These are phyloP conservation scores for Pyrus bretschneideri DNA, from an alignment of 306 rosid genomes.

Conservation along the genomic window DNA sequence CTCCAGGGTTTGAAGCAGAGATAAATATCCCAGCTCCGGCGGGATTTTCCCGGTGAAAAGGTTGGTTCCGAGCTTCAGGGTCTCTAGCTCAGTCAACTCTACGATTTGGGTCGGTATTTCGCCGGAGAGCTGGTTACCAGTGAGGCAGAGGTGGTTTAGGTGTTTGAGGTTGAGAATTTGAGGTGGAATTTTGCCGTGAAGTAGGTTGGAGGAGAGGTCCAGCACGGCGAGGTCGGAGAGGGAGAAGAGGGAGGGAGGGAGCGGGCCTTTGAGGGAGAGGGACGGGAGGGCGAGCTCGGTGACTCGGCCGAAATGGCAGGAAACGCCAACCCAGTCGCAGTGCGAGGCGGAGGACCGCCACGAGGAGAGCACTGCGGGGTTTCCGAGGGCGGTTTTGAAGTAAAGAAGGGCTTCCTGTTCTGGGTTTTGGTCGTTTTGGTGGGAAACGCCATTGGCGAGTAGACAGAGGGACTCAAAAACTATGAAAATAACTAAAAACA, in stretches of 20 bases:
- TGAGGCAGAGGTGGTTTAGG: slow-evolving; percentile 30
- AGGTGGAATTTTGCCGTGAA: slow-evolving; percentile 56
- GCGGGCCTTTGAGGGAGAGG: slow-evolving; percentile 36
- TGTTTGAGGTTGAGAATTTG: slow-evolving; percentile 22
- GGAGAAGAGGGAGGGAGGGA: slow-evolving; percentile 42
- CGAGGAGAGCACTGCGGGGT: slow-evolving; percentile 35
- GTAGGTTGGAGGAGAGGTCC: slow-evolving; percentile 52
- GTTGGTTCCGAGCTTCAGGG: slow-evolving; percentile 55
- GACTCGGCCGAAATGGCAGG: slow-evolving; percentile 69
- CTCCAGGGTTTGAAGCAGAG: slow-evolving; percentile 43
- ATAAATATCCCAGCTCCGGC: slow-evolving; percentile 42
- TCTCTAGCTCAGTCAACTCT: slow-evolving; percentile 29
- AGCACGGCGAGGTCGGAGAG: slow-evolving; percentile 46
- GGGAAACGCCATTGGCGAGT: slow-evolving; percentile 11
- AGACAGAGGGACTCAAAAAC: slow-evolving; percentile 7
- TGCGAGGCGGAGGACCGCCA: slow-evolving; percentile 51
- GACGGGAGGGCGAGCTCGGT: slow-evolving; percentile 50
- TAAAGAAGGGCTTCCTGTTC: slow-evolving; percentile 50
- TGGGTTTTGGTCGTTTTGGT: slow-evolving; percentile 18
- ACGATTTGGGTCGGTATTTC: slow-evolving; percentile 34
- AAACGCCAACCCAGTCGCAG: slow-evolving; percentile 75
- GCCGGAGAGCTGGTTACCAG: slow-evolving; percentile 36
- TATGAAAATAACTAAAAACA: slow-evolving; percentile 11
- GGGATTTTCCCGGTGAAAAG: slow-evolving; percentile 52
- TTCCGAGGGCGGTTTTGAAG: slow-evolving; percentile 50